Evolutionary conservation across 2,329 filamentous ascomycete species (phyloP), one percentile per base, ranked within the genome.

Genomic region (Diaporthe humulicola): DNA sequence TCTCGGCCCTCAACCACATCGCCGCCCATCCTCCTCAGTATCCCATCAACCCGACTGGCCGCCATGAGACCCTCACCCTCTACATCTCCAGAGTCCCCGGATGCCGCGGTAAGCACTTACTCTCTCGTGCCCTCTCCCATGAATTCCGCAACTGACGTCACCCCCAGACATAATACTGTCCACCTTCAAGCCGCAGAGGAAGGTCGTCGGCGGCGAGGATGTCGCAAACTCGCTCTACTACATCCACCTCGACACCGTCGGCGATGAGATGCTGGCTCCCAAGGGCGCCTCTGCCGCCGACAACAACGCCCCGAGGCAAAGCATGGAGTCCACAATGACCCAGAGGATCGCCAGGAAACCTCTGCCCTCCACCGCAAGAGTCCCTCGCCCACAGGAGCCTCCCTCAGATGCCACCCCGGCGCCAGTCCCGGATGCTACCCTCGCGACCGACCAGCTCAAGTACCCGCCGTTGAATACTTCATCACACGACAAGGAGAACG

Each of bases 81-180:
- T 99, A 99, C 84, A 97, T 99, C 78, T 95, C 96, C 48, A 89
- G 96, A 78, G 96, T 99, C 0, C 97, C 97, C 1, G 96, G 96
- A 30, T 98, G 94, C 77, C 91, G 92, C 92, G 95, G 95, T 96
- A 87, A 78, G 86, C 82, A 33, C 58, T 45, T 76, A 78, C 72
- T 71, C 67, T 74, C 73, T 76, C 75, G 74, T 73, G 28, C 61
- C 67, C 54, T 48, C 19, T 52, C 45, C 67, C 61, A 40, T 50
- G 67, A 42, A 19, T 54, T 38, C 73, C 22, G 28, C 30, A 14
- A 57, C 76, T 80, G 70, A 79, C 77, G 30, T 45, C 54, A 56
- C 7, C 36, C 25, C 15, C 79, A 97, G 96, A 98, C 88, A 90
- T 98, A 74, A 97, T 98, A 79, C 91, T 99, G 60, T 97, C 96